phyloP scores from a whole-genome alignment of 768 basidiomycete genomes.

The Hericium alpestre region DNA sequence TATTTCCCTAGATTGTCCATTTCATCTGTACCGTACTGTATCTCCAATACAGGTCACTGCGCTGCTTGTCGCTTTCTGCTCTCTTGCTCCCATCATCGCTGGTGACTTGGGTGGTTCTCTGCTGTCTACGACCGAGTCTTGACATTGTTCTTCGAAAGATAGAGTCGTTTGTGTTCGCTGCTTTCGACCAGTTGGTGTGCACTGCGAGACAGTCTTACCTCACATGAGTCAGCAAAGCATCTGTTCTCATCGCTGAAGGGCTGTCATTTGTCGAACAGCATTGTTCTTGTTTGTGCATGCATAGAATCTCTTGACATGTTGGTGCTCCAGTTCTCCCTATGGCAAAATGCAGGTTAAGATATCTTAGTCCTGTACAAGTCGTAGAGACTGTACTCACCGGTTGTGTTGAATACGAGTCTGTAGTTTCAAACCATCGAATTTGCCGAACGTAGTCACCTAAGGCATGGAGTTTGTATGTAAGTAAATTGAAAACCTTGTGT shows the following conservation, averaged over 20 bases:
- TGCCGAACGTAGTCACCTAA: too few relatives aligned
- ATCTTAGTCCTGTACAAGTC: too few relatives aligned
- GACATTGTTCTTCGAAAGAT: neutral
- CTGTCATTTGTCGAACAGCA: constrained; percentile 12
- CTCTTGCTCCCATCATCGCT: too few relatives aligned
- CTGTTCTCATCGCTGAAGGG: constrained; percentile 13
- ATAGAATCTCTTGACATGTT: constrained; percentile 20
- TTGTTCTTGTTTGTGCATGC: constrained; percentile 17
- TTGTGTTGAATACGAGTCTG: constrained; percentile 21
- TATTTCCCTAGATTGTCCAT: too few relatives aligned
- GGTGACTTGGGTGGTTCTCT: too few relatives aligned
- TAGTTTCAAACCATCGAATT: too few relatives aligned
- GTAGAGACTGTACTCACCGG: neutral
- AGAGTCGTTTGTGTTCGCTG: neutral
- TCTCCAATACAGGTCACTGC: too few relatives aligned
- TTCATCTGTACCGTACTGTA: too few relatives aligned
- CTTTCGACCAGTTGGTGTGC: neutral
- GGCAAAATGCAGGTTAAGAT: neutral
- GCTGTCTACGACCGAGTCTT: too few relatives aligned
- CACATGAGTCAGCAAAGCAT: neutral
- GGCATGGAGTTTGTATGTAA: too few relatives aligned
- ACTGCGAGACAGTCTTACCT: neutral
- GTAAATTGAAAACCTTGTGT: too few relatives aligned
- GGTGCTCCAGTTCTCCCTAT: constrained; percentile 28
- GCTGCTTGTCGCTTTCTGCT: too few relatives aligned